Base-by-base conservation (phyloP, 176 grass and related monocot species). In the Cymbopogon citratus region DNA sequence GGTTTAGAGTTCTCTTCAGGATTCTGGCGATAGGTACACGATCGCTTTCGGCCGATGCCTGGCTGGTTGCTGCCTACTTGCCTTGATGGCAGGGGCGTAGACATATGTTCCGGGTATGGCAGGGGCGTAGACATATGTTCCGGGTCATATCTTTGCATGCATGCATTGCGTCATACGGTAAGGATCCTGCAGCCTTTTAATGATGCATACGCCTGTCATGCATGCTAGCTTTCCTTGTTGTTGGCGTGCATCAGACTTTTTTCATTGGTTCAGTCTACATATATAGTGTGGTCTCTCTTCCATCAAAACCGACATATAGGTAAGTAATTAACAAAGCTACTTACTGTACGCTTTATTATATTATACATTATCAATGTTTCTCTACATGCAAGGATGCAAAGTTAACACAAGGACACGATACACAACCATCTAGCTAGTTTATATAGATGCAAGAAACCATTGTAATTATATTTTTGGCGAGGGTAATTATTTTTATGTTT, bases 181-280 rank as follows among this genome's bases (percentile, higher is more conserved):
- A 67, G 67, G 41, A 79, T 79, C 63, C 12, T 68, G 74, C 74
- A 78, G 83, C 83, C 29, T 85, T 70, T 77, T n/a, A 49, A 85
- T 72, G 52, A 71, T 48, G 35, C 70, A 66, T 86, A 31, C 31
- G 9, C 21, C 71, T 66, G 76, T 0, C 61, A 39, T 65, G 26
- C 44, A 24, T 44, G 39, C 24, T 59, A 60, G 4, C 46, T 52
- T 56, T 29, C 48, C 27, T 39, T 15, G 23, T 13, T 60, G 25
- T 35, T 46, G 49, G 28, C n/a, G 63, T 49, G 49, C 23, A 60
- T 48, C 63, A 69, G 27, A 38, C 2, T 54, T 76, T 71, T 71
- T 13, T 26, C 69, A 5, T 46, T 71, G 69, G 69, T 46, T 43
- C 69, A 71, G 69, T 71, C 39, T 71, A 71, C 9, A 7, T 7